Conservation (phyloP, 176 grass and related monocot genomes). For the Cenchrus fungigraminus region DNA sequence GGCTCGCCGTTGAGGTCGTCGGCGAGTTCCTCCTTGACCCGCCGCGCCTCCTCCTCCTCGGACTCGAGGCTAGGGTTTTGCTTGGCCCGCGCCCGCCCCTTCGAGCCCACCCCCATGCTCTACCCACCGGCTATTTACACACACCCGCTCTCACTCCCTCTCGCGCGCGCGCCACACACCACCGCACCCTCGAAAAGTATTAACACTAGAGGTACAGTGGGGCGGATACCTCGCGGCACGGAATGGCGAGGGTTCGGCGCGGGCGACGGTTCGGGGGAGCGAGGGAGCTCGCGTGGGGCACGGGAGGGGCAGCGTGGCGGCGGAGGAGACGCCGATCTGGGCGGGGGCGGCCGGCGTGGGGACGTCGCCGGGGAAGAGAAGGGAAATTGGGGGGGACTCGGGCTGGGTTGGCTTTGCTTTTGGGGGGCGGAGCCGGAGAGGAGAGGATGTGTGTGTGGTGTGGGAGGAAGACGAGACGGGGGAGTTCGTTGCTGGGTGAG, state of each 20-base stretch:
- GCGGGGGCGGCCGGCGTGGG: constrained; percentile 33
- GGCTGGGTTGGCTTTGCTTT: constrained; percentile 21
- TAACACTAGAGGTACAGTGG: constrained; percentile 63
- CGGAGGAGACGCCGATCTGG: constrained; percentile 37
- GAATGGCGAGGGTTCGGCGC: constrained; percentile 48
- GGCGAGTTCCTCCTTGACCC: constrained; percentile 52
- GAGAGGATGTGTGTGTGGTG: background rate
- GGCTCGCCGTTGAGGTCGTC: constrained; percentile 58
- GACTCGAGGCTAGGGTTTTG: constrained; percentile 56
- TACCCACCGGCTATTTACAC: constrained; percentile 34
- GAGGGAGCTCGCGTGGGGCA: background rate
- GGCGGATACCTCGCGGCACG: constrained; percentile 48
- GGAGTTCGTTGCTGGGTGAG: constrained; percentile 31
- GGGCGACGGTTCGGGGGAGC: constrained; percentile 23
- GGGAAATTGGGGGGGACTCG: constrained; percentile 34
- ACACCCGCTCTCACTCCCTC: background rate
- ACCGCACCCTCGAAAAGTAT: constrained; percentile 43
- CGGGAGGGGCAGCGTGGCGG: background rate
- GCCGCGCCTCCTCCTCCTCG: constrained; percentile 35
- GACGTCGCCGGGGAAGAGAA: constrained; percentile 57
- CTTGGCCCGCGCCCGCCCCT: background rate
- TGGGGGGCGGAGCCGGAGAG: constrained; percentile 17
- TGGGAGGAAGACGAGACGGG: constrained; percentile 3
- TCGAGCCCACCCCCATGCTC: constrained; percentile 45
- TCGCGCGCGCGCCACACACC: background rate